Percentiles rank a stretch among this genome's conserved stretches.
Evolutionary conservation across 768 basidiomycete species (phyloP).

Genomic region (Mycena vitilis): DNA sequence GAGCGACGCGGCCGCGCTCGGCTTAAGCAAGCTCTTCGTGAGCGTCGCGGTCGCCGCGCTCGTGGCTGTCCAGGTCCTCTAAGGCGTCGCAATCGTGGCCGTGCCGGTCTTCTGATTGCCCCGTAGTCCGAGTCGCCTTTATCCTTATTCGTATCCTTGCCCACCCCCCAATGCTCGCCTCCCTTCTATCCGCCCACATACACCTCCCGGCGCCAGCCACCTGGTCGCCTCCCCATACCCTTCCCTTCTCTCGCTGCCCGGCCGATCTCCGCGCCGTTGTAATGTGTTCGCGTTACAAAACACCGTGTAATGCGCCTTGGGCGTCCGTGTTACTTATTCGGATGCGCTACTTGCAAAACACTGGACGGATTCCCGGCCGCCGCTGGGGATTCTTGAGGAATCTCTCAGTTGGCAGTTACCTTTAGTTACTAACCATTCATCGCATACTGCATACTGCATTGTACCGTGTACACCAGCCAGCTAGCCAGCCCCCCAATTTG

Average conservation of each 20-base stretch:
- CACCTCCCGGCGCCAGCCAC: neutral
- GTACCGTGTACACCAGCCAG: slow-evolving; percentile 24
- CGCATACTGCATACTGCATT: neutral
- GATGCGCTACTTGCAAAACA: neutral
- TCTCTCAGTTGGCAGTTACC: neutral
- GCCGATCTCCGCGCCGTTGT: too few relatives aligned
- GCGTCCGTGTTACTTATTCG: too few relatives aligned
- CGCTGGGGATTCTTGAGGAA: slow-evolving; percentile 26
- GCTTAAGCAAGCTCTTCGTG: slow-evolving; percentile 16
- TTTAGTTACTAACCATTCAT: too few relatives aligned
- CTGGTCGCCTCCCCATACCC: too few relatives aligned
- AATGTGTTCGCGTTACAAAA: too few relatives aligned
- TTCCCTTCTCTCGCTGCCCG: too few relatives aligned
- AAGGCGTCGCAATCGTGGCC: neutral
- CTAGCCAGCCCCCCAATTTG: neutral
- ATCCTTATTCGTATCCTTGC: neutral
- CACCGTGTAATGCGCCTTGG: too few relatives aligned
- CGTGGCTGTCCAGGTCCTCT: slow-evolving; percentile 18
- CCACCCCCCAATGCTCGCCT: neutral
- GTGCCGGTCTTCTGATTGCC: too few relatives aligned
- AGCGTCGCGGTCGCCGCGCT: slow-evolving; percentile 11
- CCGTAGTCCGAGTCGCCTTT: too few relatives aligned
- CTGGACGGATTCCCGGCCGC: slow-evolving; percentile 18
- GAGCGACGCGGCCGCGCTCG: slow-evolving; percentile 14
- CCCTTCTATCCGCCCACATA: neutral